phyloP scores from a whole-genome alignment of 23 red algal genomes.

The Cyanidioschyzon merolae region DNA sequence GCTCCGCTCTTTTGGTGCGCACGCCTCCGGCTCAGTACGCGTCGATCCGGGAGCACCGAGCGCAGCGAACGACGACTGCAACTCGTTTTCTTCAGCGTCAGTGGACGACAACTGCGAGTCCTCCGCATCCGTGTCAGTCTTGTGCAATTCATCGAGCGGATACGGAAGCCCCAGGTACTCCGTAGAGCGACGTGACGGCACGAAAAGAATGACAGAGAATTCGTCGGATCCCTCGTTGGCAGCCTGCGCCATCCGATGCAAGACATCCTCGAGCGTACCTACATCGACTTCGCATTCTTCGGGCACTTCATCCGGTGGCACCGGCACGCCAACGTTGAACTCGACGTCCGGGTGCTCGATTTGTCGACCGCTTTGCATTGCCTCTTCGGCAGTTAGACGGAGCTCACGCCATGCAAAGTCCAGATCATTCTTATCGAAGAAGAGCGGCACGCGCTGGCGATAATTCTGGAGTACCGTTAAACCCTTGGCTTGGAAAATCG shows the following conservation, averaged over 20 bases:
- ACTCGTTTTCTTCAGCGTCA: neutral
- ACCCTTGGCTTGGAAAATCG: slow-evolving; percentile 95
- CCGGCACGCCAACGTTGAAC: slow-evolving; percentile 32
- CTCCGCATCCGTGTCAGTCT: neutral
- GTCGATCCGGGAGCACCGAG: neutral
- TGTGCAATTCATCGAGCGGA: slow-evolving; percentile 61
- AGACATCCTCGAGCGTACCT: slow-evolving; percentile 90
- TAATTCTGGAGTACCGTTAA: slow-evolving; percentile 81
- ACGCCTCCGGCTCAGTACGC: neutral
- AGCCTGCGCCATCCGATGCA: slow-evolving; percentile 80
- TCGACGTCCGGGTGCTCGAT: slow-evolving; percentile 4
- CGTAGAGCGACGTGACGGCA: slow-evolving; percentile 39
- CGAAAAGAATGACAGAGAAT: slow-evolving; percentile 60
- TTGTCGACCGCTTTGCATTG: neutral
- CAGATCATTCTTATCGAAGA: slow-evolving; percentile 89
- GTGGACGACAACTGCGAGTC: neutral
- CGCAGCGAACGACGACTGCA: neutral
- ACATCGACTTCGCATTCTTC: slow-evolving; percentile 85
- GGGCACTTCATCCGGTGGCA: slow-evolving; percentile 22
- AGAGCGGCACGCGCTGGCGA: slow-evolving; percentile 83
- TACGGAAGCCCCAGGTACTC: slow-evolving; percentile 55
- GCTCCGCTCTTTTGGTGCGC: neutral
- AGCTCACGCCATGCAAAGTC: slow-evolving; percentile 83
- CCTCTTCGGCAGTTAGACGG: slow-evolving; percentile 1
- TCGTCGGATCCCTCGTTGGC: slow-evolving; percentile 60